Evolutionary conservation across 2,329 filamentous ascomycete genomes (phyloP), one percentile per base, ranked within the genome.

Genomic region (Shiraia bambusicola): DNA sequence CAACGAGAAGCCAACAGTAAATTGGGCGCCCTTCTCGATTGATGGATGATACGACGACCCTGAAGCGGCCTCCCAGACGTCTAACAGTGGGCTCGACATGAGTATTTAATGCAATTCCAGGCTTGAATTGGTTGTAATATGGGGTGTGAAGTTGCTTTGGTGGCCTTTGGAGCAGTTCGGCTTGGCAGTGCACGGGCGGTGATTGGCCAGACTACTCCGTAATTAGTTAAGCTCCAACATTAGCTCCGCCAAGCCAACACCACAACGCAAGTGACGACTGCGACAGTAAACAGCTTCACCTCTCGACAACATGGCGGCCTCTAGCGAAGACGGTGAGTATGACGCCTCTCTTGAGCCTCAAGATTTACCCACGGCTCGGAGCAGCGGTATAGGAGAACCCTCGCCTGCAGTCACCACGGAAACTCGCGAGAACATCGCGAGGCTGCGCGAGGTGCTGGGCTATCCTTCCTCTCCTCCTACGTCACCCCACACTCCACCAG

Each of bases 31-130:
- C 76, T 97, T 97, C 69, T 80, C 80, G 61, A 97, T 74, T 43
- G 82, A 68, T 49, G 92, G 90, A 59, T 84, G 73, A 75, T 93
- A 97, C 50, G 90, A 88, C 76, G 83, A 87, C 79, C 83, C 82
- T 72, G 87, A 82, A 75, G 91, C 88, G 79, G 88, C 87, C 79
- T 94, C 86, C 92, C 92, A 97, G 76, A 95, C 80, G 71, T 93
- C 83, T 73, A 86, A 65, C 36, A 76, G 83, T 72, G 95, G 77
- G 49, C 56, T 63, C 60, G 66, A 69, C 66, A 69, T 69, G 59
- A 49, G 58, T 54, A 50, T 41, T 30, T 42, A 8, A 34, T 32
- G 45, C 50, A 57, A 55, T 54, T 43, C 54, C 19, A 22, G 38
- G 32, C 30, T 35, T 42, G 45, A 36, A 40, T 30, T 28, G 42